phyloP scores from a whole-genome alignment of 495 filamentous ascomycete species.

The Patellaria atrata region DNA sequence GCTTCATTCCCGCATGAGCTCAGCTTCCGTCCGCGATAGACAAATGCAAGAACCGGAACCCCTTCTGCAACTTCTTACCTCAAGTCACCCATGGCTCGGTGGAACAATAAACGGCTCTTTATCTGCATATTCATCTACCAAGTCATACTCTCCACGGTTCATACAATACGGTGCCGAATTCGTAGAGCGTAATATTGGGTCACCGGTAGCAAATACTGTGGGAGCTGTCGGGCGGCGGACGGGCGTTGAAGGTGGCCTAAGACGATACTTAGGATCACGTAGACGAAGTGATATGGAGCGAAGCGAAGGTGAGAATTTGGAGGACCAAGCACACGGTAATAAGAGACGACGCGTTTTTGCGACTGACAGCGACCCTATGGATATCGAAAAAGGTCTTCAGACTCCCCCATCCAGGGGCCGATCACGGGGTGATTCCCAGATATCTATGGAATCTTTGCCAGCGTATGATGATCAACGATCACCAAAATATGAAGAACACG shows the following conservation, averaged over 20 bases:
- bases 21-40: slow-evolving; percentile 13
- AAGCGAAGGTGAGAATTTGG: slow-evolving; percentile 28
- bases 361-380: slow-evolving; percentile 22
- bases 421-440: slow-evolving; percentile 30
- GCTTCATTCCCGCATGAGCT: no score
- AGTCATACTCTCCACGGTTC: slow-evolving; percentile 76
- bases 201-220: slow-evolving; percentile 68
- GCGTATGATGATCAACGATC: slow-evolving; percentile 65
- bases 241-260: slow-evolving; percentile 65
- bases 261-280: slow-evolving; percentile 53
- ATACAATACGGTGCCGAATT: slow-evolving; percentile 65
- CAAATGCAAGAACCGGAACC: slow-evolving; percentile 44
- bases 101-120: slow-evolving; percentile 69
- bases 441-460: slow-evolving; percentile 52
- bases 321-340: slow-evolving; percentile 34
- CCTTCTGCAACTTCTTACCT: slow-evolving; percentile 62
- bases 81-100: slow-evolving; percentile 62
- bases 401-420: slow-evolving; percentile 9
- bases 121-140: slow-evolving; percentile 65
- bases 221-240: slow-evolving; percentile 67
- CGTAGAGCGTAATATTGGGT: slow-evolving; percentile 66
- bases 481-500: slow-evolving; percentile 52
- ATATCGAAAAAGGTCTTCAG: slow-evolving; percentile 30
- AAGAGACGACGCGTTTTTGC: slow-evolving; percentile 51
- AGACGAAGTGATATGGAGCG: slow-evolving; percentile 27